Base-by-base conservation (phyloP, 192 early-diverging fungal genomes). In the Phlyctochytrium planicorne region DNA sequence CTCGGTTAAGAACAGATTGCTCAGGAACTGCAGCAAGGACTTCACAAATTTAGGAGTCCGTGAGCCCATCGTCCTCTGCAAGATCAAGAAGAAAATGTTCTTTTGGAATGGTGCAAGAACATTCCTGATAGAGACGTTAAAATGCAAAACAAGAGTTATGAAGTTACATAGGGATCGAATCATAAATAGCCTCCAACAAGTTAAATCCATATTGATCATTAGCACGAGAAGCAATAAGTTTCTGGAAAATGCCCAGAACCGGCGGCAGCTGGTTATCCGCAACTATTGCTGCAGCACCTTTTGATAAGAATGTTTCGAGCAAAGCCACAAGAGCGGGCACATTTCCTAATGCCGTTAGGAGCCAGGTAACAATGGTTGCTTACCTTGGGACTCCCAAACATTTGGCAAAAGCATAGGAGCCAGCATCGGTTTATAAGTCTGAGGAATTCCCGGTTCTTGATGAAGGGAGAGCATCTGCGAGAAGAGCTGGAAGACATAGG, bases 401-500 rank as follows among this genome's bases (percentile, higher is more conserved):
- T 75, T 65, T n/a, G 95, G 96, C 62, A 87, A 82, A 50, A 99
- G 75, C 36, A 99, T 75, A 40, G 91, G 89, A 4, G 80, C 80
- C 30, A 98, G 66, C 75, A 98, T 77, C 2, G 62, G 65, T 59
- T 86, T 73, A 78, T 98, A 99, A 0, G 84, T 69, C 1, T 81
- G 74, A 3, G 96, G 87, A 27, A 99, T 80, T 25, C 80, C 77
- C 12, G 65, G 75, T 31, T 77, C 82, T 20, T 77, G 69, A 73
- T 98, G 91, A 62, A 89, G 85, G 12, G 87, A 85, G 33, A 98
- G 76, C 36, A 99, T 80, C 71, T 95, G 94, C 3, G 94, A 84
- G 63, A 98, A 75, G 64, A 99, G 82, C 78, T 99, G 97, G 85
- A 99, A 97, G 12, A 94, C 91, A 77, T 99, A 99, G 17, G 97